Conservation (phyloP, 2,329 filamentous ascomycete genomes). For the Epichloe uncinata region DNA sequence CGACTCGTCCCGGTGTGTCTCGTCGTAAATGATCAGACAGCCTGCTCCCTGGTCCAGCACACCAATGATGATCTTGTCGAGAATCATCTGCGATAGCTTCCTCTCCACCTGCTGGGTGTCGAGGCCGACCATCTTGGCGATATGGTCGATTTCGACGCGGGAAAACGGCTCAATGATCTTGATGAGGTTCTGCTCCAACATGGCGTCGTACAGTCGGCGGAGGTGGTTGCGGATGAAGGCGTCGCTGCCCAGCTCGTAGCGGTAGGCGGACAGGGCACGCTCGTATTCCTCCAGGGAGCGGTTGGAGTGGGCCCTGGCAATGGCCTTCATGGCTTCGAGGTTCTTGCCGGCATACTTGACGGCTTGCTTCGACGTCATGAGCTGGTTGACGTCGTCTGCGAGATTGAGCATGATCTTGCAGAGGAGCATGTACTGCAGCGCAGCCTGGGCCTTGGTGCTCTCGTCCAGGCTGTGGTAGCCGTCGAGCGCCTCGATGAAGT, state of each 20-base stretch:
- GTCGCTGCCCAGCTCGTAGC: constrained; percentile 87
- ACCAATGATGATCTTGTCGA: constrained; percentile 97
- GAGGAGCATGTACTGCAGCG: constrained; percentile 96
- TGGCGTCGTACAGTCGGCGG: constrained; percentile 88
- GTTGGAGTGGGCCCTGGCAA: constrained; percentile 89
- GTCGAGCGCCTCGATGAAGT: constrained; percentile 98
- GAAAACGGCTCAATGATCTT: constrained; percentile 99
- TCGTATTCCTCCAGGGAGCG: constrained; percentile 96
- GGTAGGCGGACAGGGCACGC: constrained; percentile 75
- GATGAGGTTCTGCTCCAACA: constrained; percentile 98
- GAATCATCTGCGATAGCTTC: constrained; percentile 98
- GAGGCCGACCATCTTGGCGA: constrained; percentile 93
- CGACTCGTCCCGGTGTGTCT: constrained; percentile 81
- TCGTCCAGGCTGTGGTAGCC: constrained; percentile 93
- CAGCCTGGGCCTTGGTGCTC: constrained; percentile 77
- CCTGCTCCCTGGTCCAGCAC: constrained; percentile 96
- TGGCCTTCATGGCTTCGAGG: constrained; percentile 97
- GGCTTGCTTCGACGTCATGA: constrained; percentile 93
- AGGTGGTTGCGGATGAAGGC: constrained; percentile 96
- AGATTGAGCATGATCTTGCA: constrained; percentile 99
- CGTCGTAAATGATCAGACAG: constrained; percentile 93
- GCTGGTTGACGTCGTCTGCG: constrained; percentile 85
- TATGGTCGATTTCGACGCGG: constrained; percentile 89
- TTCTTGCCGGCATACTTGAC: constrained; percentile 92
- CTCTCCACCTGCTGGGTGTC: constrained; percentile 95